A percentile compares a stretch with the other conserved stretches of the same genome.
These are phyloP conservation scores for Metarhizium sp. DNA, from an alignment of 2,329 filamentous ascomycete genomes.

Conservation along the genomic window DNA sequence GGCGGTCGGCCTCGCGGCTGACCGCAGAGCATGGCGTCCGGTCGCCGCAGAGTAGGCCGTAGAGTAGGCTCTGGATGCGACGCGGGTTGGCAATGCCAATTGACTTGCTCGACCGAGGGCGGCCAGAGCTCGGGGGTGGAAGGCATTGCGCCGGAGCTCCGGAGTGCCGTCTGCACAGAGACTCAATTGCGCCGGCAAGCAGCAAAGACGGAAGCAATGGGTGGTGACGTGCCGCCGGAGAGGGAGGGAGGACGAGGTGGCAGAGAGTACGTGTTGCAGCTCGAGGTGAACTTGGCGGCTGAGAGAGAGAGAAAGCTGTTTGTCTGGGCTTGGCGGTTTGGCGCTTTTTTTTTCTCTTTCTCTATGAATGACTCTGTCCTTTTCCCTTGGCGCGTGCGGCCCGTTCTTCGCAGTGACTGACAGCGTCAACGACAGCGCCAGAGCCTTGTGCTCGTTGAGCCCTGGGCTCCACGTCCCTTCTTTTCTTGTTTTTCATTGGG, in stretches of 20 bases:
- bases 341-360: background rate
- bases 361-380: background rate
- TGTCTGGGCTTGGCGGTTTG: background rate
- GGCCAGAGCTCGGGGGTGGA: constrained; percentile 34
- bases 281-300: background rate
- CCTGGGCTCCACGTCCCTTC: too few relatives aligned
- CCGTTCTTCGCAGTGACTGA: too few relatives aligned
- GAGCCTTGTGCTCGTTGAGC: too few relatives aligned
- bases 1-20: constrained; percentile 19
- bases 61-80: constrained; percentile 20
- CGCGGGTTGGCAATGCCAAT: constrained; percentile 18
- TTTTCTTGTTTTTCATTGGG: too few relatives aligned
- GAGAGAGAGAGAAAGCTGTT: background rate
- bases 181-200: background rate
- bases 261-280: background rate
- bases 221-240: background rate
- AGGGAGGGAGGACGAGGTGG: background rate
- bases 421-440: too few relatives aligned
- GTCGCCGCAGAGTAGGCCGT: constrained; percentile 24
- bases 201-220: background rate
- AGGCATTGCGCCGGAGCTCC: constrained; percentile 28
- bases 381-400: too few relatives aligned
- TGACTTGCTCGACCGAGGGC: constrained; percentile 22
- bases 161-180: constrained; percentile 10
- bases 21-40: constrained; percentile 13